These are phyloP conservation scores for Blumeriella jaapii DNA, from an alignment of 2,329 filamentous ascomycete genomes.

Conservation along the genomic window DNA sequence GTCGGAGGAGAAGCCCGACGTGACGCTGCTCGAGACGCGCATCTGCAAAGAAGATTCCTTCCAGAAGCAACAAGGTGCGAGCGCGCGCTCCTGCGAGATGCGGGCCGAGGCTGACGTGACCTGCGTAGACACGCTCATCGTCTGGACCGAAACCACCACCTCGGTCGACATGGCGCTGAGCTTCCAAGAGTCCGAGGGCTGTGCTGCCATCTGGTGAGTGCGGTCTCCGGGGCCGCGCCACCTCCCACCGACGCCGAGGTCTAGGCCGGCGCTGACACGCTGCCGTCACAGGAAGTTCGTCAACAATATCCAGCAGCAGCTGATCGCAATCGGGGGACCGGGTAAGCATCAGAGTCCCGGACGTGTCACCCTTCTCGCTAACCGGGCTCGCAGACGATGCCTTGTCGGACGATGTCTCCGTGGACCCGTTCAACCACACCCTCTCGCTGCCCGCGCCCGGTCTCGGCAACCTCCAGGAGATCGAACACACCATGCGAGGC, in stretches of 20 bases:
- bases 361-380: background rate
- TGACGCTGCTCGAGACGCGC: slow-evolving; percentile 75
- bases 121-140: slow-evolving; percentile 76
- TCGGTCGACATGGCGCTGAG: slow-evolving; percentile 94
- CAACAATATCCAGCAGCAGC: slow-evolving; percentile 67
- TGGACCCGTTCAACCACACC: slow-evolving; percentile 55
- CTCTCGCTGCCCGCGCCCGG: slow-evolving; percentile 70
- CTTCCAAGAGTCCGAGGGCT: slow-evolving; percentile 95
- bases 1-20: slow-evolving; percentile 81
- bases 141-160: slow-evolving; percentile 82
- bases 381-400: slow-evolving; percentile 53
- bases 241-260: no score
- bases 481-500: slow-evolving; percentile 73
- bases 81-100: slow-evolving; percentile 14
- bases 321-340: slow-evolving; percentile 49
- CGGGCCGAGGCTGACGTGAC: slow-evolving; percentile 21
- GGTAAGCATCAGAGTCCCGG: slow-evolving; percentile 35
- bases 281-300: slow-evolving; percentile 67
- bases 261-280: background rate
- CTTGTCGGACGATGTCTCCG: slow-evolving; percentile 72
- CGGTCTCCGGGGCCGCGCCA: background rate
- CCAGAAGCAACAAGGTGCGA: slow-evolving; percentile 88
- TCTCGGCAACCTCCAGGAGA: slow-evolving; percentile 71
- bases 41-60: slow-evolving; percentile 93
- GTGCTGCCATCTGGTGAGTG: slow-evolving; percentile 75